phyloP scores from a whole-genome alignment of 106 monocot genomes.

The Dendrobium huoshanense region DNA sequence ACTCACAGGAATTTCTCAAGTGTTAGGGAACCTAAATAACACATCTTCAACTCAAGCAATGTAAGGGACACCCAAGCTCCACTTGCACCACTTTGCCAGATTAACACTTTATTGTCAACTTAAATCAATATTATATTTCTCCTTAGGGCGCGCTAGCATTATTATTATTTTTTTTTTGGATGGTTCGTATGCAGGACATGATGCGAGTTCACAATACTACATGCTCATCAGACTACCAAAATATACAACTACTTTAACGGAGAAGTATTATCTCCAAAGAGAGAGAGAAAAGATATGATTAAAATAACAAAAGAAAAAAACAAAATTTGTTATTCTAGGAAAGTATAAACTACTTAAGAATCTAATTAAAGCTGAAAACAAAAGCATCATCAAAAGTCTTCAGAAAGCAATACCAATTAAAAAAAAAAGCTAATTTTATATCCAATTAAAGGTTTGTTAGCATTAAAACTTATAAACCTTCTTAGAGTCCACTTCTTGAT shows the following conservation, averaged over 20 bases:
- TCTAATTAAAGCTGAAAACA: not conserved
- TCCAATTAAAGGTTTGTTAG: not conserved
- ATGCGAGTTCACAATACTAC: not conserved
- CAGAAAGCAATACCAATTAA: not conserved
- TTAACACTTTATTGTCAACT: not conserved
- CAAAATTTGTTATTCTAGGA: not conserved
- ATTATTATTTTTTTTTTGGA: not conserved
- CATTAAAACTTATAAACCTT: conserved; percentile 40
- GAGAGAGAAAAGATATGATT: not conserved
- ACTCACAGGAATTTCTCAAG: not conserved
- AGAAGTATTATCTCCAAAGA: not conserved
- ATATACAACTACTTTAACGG: not conserved
- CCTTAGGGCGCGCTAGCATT: not conserved
- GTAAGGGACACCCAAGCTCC: not conserved
- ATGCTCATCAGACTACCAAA: not conserved
- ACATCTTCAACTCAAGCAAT: not conserved
- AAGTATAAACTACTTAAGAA: not conserved
- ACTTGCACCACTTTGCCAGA: not conserved
- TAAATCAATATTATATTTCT: not conserved
- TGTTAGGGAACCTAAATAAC: not conserved
- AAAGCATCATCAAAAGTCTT: not conserved
- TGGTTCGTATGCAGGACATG: not conserved
- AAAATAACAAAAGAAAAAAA: not conserved
- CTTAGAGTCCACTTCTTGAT: conserved; percentile 79
- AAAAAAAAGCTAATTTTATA: not conserved